A percentile compares a stretch with the other conserved stretches of the same genome.
These are phyloP conservation scores for Funneliformis mosseae DNA, from an alignment of 192 early-diverging fungal species.

Conservation along the genomic window DNA sequence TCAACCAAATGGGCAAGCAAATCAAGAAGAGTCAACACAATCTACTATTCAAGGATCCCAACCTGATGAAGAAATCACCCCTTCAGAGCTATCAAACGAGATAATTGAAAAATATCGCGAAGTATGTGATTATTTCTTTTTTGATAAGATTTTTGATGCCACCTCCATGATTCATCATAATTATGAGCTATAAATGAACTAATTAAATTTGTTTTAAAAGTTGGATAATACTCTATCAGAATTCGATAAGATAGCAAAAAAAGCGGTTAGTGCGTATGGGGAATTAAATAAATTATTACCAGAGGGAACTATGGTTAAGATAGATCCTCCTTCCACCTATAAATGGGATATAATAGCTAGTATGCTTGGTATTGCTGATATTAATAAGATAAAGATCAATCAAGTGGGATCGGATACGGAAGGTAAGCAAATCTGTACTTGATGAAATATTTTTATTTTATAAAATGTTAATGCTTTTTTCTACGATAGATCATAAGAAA, in stretches of 20 bases:
- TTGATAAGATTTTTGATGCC: too few relatives aligned
- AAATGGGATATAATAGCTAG: neutral
- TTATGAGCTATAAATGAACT: neutral
- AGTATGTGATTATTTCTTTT: neutral
- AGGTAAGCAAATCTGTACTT: neutral
- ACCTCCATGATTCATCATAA: too few relatives aligned
- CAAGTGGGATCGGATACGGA: neutral
- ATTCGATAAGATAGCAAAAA: neutral
- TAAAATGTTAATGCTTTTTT: neutral
- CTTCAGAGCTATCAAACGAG: neutral
- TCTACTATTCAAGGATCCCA: too few relatives aligned
- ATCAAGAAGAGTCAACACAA: too few relatives aligned
- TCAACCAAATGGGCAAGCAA: too few relatives aligned
- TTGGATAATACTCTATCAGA: neutral
- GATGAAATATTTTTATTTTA: neutral
- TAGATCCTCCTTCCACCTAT: neutral
- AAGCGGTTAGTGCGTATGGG: neutral
- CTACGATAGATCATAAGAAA: neutral
- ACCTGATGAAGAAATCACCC: neutral
- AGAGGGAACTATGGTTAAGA: neutral
- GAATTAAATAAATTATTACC: neutral
- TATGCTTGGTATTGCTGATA: neutral
- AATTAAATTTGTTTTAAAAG: neutral
- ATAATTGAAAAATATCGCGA: neutral
- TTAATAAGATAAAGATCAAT: neutral